A percentile compares a stretch with the other conserved stretches of the same genome.
phyloP scores from a whole-genome alignment of 805 yeast species.

The Candida stauntonica region DNA sequence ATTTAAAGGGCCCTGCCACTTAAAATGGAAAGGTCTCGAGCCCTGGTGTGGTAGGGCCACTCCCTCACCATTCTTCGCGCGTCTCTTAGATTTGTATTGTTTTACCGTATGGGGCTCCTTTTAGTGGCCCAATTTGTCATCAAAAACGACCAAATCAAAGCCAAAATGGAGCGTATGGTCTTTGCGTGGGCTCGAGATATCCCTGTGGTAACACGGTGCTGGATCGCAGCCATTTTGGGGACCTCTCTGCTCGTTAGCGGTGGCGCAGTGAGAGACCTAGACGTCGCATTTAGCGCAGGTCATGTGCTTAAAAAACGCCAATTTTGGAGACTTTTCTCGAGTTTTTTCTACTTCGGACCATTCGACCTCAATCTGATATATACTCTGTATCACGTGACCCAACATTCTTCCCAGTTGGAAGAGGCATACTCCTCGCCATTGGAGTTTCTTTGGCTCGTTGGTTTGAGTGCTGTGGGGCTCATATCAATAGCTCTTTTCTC shows the following conservation, averaged over 20 bases:
- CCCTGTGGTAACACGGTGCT: conserved; percentile 21
- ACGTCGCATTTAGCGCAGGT: conserved; percentile 15
- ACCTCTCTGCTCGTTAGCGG: conserved; percentile 15
- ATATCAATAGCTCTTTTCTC: conserved; percentile 9
- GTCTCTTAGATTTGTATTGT: too few species aligned
- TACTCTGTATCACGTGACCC: conserved; percentile 6
- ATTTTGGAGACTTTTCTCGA: conserved; percentile 22
- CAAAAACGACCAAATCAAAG: too few species aligned
- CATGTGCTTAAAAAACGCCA: conserved; percentile 9
- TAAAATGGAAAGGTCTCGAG: not conserved
- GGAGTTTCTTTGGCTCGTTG: conserved; percentile 21
- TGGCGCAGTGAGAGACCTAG: conserved; percentile 5
- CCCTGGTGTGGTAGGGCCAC: not conserved
- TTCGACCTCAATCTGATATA: conserved; percentile 13
- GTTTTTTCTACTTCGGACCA: conserved; percentile 19
- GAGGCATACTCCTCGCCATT: conserved; percentile 4
- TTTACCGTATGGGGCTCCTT: too few species aligned
- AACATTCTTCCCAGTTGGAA: conserved; percentile 17
- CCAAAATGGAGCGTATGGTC: conserved; percentile 22
- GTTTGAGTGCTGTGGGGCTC: conserved; percentile 8
- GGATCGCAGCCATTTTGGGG: conserved; percentile 12
- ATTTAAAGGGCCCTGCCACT: not conserved
- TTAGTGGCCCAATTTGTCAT: too few species aligned
- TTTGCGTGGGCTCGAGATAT: conserved; percentile 15
- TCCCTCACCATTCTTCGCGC: too few species aligned